Base-by-base conservation (phyloP, 768 basidiomycete genomes). In the Xerocomellus amylosporus region DNA sequence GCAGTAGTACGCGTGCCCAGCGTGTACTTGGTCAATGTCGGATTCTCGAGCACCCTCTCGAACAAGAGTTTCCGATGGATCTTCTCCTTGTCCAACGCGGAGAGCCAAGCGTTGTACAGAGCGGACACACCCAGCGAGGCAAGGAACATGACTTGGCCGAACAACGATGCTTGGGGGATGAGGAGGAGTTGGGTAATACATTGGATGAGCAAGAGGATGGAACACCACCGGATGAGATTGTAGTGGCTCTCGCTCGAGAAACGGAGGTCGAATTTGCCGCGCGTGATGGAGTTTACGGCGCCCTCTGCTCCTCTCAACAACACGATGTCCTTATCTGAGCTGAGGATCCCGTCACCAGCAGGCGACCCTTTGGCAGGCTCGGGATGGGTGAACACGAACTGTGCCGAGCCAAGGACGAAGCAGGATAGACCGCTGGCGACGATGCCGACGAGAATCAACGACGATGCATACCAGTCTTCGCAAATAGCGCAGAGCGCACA, bases 81-180 rank as follows among this genome's bases (percentile, higher is more conserved):
- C 36, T 47, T 59, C 12, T 57, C 60, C 15, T 49, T 59, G 19
- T 76, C 75, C 71, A 75, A 50, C 1, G 62, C 63, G 0, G 66
- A 63, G 3, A 66, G 24, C 47, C 49, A 63, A 0, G 43, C 33
- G n/a, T 65, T 71, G 54, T 68, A 69, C 1, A 62, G 10, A 46
- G 67, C 67, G 0, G 71, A 71, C 1, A 64, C 55, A 2, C 58
- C 67, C 5, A 72, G 51, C 5, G 67, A 63, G 1, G 40, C 5
- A 14, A 72, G 53, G 55, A 72, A 71, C 60, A 72, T 61, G 51
- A 66, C 36, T 45, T 72, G 71, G 2, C 71, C 70, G 14, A 69
- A 65, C 15, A 69, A 38, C 6, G 60, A 58, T 1, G 63, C 65
- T 54, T 71, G 68, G 0, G 70, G 64, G 10, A 70, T 67, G n/a